Evolutionary conservation across 352 stramenopile species (phyloP).

Genomic region (Pythium myriotylum): DNA sequence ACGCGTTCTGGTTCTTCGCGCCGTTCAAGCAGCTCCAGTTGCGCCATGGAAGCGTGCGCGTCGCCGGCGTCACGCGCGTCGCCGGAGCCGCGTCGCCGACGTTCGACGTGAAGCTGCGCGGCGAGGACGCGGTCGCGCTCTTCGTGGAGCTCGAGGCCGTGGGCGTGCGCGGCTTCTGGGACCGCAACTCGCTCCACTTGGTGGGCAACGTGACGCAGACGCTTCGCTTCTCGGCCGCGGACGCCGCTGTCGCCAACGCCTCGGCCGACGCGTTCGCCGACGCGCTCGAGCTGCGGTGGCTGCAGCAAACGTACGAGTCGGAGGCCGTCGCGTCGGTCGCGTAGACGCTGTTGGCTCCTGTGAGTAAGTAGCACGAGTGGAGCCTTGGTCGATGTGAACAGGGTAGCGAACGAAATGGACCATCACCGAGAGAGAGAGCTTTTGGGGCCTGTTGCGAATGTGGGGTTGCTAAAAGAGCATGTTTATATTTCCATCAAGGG

Average conservation of each 20-base stretch:
- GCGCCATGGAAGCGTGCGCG: constrained; percentile 32
- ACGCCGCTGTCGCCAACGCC: constrained; percentile 16
- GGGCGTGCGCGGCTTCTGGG: constrained; percentile 63
- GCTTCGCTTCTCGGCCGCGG: constrained; percentile 45
- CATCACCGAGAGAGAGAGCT: too few species aligned
- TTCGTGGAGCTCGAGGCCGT: constrained; percentile 73
- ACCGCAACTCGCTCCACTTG: constrained; percentile 75
- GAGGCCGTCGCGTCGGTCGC: constrained; percentile 1
- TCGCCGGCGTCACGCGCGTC: constrained; percentile 23
- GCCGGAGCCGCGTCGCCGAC: neutral
- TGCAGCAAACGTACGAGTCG: constrained; percentile 65
- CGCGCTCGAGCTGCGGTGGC: constrained; percentile 56
- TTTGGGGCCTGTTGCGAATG: too few species aligned
- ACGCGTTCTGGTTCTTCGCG: constrained; percentile 68
- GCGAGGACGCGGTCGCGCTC: constrained; percentile 60
- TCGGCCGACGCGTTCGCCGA: constrained; percentile 38
- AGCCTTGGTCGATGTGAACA: too few species aligned
- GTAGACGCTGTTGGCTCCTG: neutral
- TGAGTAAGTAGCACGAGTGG: too few species aligned
- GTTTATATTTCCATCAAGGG: neutral
- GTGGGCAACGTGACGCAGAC: constrained; percentile 54
- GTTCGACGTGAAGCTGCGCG: constrained; percentile 53
- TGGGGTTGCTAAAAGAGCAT: neutral
- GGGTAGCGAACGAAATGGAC: too few species aligned
- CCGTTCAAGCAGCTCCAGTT: constrained; percentile 69